Base-by-base conservation (phyloP, 139 green algal species). In the Zygnema cylindricum region DNA sequence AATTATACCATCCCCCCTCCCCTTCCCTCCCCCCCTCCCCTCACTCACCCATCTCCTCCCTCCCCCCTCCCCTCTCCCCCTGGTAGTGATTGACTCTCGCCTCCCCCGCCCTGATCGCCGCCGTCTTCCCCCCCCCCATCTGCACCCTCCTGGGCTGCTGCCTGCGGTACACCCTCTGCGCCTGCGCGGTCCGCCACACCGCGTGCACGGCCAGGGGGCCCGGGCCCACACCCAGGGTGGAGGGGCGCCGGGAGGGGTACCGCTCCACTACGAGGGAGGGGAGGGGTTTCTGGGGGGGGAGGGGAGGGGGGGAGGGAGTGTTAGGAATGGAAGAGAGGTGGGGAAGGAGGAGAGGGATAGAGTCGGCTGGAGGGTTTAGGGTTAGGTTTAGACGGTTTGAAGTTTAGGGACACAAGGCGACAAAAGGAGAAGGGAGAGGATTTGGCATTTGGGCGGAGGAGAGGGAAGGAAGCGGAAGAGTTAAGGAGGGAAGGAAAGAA, bases 81-180 rank as follows among this genome's bases (percentile, higher is more conserved):
- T 71, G 77, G 33, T 87, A 87, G 55, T 73, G 82, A 55, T 87
- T 82, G 39, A 87, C 38, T 30, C 82, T 69, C 32, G 82, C 32
- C n/a, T 2, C 33, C 30, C 38, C 77, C 49, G 77, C 35, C n/a
- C 22, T 22, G 22, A 73, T 21, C 38, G 77, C 77, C 35, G 76
- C 77, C 30, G 77, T 84, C 77, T 38, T 84, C 40, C 77, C 77
- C 25, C 32, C 55, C 32, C 38, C 33, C 77, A 84, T 84, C 25
- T 84, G 3, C 3, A 84, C 75, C 22, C 22, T 3, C 41, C 55
- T 21, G 3, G 77, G 21, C 3, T 35, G 3, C 41, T 2, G 25
- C 40, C n/a, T 3, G 49, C 49, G 49, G 77, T 84, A 38, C 35
- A 84, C 40, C 22, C 77, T 21, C 38, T 7, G 2, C 3, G 30